Evolutionary conservation across 805 yeast species (phyloP).

Genomic region (Alloascoidea africana): DNA sequence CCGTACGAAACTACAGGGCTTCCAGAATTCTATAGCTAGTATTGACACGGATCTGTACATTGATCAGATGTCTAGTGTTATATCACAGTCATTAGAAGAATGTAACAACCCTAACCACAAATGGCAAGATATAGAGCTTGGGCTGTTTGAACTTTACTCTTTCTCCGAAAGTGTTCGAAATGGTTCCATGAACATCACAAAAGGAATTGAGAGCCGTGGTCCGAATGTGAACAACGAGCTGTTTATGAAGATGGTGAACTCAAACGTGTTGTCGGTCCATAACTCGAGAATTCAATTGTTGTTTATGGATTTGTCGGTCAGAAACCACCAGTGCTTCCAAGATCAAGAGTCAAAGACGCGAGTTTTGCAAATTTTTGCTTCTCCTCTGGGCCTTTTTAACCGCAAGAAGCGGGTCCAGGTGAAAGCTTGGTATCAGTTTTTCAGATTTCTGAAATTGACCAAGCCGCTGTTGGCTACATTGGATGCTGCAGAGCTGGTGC

Average conservation of each 20-base stretch:
- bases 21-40: constrained; percentile 70
- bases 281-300: constrained; percentile 75
- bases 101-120: constrained; percentile 19
- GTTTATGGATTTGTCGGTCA: constrained; percentile 74
- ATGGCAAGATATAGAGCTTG: constrained; percentile 86
- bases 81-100: constrained; percentile 30
- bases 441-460: constrained; percentile 65
- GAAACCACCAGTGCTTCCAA: constrained; percentile 53
- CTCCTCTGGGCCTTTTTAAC: constrained; percentile 73
- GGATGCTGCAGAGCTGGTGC: constrained; percentile 39
- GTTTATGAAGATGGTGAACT: constrained; percentile 33
- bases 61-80: constrained; percentile 43
- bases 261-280: constrained; percentile 32
- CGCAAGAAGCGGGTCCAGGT: constrained; percentile 56
- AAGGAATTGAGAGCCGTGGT: constrained; percentile 39
- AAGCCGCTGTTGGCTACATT: constrained; percentile 43
- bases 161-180: constrained; percentile 70
- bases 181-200: constrained; percentile 57
- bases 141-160: constrained; percentile 66
- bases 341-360: constrained; percentile 33
- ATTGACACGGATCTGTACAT: constrained; percentile 46
- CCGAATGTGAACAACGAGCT: constrained; percentile 53
- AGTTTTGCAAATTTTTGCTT: constrained; percentile 63
- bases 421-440: constrained; percentile 84
- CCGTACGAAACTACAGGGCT: constrained; percentile 54